Evolutionary conservation across 139 green algal genomes (phyloP).

Genomic region (Tetratostichococcus sp.): DNA sequence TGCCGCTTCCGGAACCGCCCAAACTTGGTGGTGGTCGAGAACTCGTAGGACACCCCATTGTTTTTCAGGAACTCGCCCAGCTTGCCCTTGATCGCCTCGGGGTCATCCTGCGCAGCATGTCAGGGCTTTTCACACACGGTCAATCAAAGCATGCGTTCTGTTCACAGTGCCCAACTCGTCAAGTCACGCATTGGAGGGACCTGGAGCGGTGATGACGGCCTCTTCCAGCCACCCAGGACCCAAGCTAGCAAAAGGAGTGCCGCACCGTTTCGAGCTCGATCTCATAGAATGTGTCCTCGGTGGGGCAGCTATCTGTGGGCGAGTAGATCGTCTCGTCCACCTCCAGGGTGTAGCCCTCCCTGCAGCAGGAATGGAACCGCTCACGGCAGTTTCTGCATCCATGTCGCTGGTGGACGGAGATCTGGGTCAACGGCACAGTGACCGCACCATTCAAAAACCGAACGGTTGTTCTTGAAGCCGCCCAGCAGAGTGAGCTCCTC

Average conservation of each 20-base stretch:
- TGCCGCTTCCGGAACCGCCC: background rate
- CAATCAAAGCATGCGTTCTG: too few species aligned
- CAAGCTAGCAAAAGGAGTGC: too few species aligned
- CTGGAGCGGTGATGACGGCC: too few species aligned
- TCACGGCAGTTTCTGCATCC: too few species aligned
- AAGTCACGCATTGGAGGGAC: too few species aligned
- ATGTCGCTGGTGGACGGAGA: background rate
- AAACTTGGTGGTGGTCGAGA: background rate
- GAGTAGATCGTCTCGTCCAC: background rate
- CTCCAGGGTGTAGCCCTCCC: background rate
- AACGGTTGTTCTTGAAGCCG: background rate
- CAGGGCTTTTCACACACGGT: too few species aligned
- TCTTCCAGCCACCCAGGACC: too few species aligned
- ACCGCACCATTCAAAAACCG: background rate
- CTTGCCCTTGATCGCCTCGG: background rate
- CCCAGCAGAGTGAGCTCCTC: background rate
- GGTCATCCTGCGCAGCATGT: background rate
- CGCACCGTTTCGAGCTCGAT: background rate
- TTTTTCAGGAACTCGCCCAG: background rate
- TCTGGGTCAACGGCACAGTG: background rate
- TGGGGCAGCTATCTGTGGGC: background rate
- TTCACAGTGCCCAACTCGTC: too few species aligned
- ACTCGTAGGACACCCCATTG: background rate
- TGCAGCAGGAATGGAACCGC: background rate
- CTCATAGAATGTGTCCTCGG: background rate